These are phyloP conservation scores for Agaricus subrufescens DNA, from an alignment of 768 basidiomycete species.

Conservation along the genomic window DNA sequence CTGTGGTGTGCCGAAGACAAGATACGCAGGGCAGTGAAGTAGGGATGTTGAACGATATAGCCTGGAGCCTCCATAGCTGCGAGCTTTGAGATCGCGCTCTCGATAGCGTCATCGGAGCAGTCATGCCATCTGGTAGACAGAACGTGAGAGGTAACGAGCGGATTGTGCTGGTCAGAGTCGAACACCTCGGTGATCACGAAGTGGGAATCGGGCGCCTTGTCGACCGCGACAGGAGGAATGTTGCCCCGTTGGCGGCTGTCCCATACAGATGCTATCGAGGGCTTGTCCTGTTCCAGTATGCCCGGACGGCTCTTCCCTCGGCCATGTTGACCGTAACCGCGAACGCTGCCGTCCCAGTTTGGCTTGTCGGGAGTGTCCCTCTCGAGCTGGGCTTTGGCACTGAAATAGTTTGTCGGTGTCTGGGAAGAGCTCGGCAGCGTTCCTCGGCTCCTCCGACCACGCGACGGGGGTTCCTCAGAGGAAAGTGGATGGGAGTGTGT, in stretches of 20 bases:
- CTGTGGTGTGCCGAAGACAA: slow-evolving; percentile 65
- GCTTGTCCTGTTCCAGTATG: slow-evolving; percentile 16
- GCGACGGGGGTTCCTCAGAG: slow-evolving; percentile 43
- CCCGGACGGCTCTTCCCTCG: slow-evolving; percentile 19
- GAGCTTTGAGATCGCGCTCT: slow-evolving; percentile 52
- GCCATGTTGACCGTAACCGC: slow-evolving; percentile 46
- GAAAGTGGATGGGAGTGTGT: slow-evolving; percentile 73
- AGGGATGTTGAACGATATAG: slow-evolving; percentile 46
- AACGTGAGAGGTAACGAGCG: slow-evolving; percentile 39
- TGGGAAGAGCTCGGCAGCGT: slow-evolving; percentile 14
- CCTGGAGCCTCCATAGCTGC: slow-evolving; percentile 40
- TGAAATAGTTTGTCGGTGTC: slow-evolving; percentile 49
- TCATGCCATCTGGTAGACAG: slow-evolving; percentile 74
- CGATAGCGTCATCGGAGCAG: slow-evolving; percentile 71
- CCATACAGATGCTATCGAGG: slow-evolving; percentile 36
- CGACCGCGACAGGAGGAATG: slow-evolving; percentile 39
- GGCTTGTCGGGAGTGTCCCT: slow-evolving; percentile 27
- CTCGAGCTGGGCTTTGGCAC: slow-evolving; percentile 59
- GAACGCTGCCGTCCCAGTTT: slow-evolving; percentile 49
- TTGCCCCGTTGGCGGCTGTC: slow-evolving; percentile 24
- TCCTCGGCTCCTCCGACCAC: slow-evolving; percentile 39
- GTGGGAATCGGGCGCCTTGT: slow-evolving; percentile 21
- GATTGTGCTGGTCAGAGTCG: slow-evolving; percentile 26
- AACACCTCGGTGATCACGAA: slow-evolving; percentile 29
- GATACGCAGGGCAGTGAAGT: slow-evolving; percentile 62